Conservation (phyloP, 345 rosid genomes). For the Salix koriyanagi region DNA sequence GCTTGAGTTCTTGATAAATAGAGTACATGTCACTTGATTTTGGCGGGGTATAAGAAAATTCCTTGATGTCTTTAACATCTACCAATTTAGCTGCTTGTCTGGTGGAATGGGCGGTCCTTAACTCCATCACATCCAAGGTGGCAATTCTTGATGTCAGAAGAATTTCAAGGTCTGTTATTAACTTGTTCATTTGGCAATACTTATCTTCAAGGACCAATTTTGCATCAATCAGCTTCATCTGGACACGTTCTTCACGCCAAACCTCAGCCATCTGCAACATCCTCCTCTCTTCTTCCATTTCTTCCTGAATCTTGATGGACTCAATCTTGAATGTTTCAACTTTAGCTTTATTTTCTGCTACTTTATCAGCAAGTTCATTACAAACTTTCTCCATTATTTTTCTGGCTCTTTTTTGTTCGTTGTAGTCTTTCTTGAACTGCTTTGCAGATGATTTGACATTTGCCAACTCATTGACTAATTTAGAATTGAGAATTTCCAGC, state of each 20-base stretch:
- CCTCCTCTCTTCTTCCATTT: constrained; percentile 41
- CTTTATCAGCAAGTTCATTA: constrained; percentile 7
- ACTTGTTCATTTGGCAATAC: constrained; percentile 14
- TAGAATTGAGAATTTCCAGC: constrained; percentile 11
- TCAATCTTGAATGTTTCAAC: constrained; percentile 29
- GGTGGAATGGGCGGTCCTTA: not conserved
- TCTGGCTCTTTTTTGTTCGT: constrained; percentile 14
- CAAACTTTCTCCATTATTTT: constrained; percentile 29
- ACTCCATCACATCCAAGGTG: not conserved
- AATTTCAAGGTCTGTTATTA: constrained; percentile 9
- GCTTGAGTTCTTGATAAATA: constrained; percentile 5
- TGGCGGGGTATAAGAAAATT: not conserved
- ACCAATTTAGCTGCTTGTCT: constrained; percentile 3
- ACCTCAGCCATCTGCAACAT: constrained; percentile 44
- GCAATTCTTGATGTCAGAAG: constrained; percentile 2
- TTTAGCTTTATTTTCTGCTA: constrained; percentile 34
- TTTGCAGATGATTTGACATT: constrained; percentile 10
- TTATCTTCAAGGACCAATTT: constrained; percentile 10
- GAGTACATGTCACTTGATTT: constrained; percentile 9
- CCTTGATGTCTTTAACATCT: constrained; percentile 7
- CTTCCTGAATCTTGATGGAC: constrained; percentile 14
- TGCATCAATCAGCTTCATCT: constrained; percentile 29
- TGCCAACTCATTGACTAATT: constrained; percentile 11
- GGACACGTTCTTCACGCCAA: constrained; percentile 49
- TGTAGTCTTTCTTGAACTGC: constrained; percentile 17